Base-by-base conservation (phyloP, 202 grass and related monocot species). In the Elaeis oleifera region DNA sequence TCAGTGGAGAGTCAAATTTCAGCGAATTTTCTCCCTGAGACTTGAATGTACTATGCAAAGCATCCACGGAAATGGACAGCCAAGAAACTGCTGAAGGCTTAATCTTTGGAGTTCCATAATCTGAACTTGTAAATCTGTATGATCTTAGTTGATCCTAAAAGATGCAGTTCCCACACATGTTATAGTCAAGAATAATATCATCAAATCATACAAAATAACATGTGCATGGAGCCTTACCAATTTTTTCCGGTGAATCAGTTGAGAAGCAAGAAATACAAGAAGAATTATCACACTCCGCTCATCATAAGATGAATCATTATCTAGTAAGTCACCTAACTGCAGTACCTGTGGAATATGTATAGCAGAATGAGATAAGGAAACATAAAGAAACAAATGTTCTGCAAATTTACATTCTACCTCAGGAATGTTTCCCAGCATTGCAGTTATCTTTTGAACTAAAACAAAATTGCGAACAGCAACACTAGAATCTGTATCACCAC, bases 201-300 rank as follows among this genome's bases (percentile, higher is more conserved):
- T 44, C 57, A 39, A 6, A 18, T 17, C 5, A 61, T 21, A 31
- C 28, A 58, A 15, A 56, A 51, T 60, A 22, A 60, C 61, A 50
- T 72, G 58, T 49, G 70, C 67, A 56, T 21, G 53, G 21, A 81
- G 62, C 11, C 49, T 78, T 73, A 90, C 81, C 81, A 85, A 54
- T 79, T 62, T 67, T 76, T 67, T 53, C 23, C 56, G 68, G 75
- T 65, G 72, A 58, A 55, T 69, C 26, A 89, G 63, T 84, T 81
- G 74, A 51, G 86, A 76, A 58, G 18, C 77, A 65, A 89, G 56
- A 55, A 89, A 84, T 11, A 71, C 68, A 26, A 84, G 72, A 44
- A 85, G 52, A 73, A 89, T 50, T 69, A 59, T 73, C 23, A 70
- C 63, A 61, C 81, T 84, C 60, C 54, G 81, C 69, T 85, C 68